phyloP scores from a whole-genome alignment of 352 stramenopile genomes.

The Pythium diclinum region DNA sequence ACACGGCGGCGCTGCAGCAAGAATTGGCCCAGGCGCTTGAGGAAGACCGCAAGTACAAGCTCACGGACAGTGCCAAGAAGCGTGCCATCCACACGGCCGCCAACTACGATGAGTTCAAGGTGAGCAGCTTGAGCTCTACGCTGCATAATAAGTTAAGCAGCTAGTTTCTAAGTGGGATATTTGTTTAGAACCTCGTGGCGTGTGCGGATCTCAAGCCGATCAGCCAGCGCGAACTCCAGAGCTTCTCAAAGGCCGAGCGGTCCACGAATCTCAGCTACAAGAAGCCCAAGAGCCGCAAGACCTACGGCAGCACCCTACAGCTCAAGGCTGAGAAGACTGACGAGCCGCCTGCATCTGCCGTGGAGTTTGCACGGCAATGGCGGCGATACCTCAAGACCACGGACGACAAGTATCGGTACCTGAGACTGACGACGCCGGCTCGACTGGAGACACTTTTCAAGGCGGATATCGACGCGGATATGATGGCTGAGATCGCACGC shows the following conservation, averaged over 20 bases:
- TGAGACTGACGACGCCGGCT: slow-evolving; percentile 48
- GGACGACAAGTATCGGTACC: slow-evolving; percentile 65
- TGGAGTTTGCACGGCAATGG: slow-evolving; percentile 75
- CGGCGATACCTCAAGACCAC: slow-evolving; percentile 52
- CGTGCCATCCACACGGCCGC: slow-evolving; percentile 79
- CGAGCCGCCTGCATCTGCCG: slow-evolving; percentile 36
- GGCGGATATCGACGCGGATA: slow-evolving; percentile 65
- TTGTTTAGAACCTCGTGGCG: slow-evolving; percentile 69
- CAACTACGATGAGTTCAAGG: slow-evolving; percentile 87
- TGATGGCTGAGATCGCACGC: slow-evolving; percentile 64
- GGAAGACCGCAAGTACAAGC: slow-evolving; percentile 80
- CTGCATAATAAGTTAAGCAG: no score
- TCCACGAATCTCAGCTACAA: slow-evolving; percentile 71
- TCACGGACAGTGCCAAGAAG: slow-evolving; percentile 87
- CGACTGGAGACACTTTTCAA: slow-evolving; percentile 56
- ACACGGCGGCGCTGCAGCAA: slow-evolving; percentile 69
- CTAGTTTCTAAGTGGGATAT: neutral
- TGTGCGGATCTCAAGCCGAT: slow-evolving; percentile 84
- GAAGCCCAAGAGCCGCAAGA: slow-evolving; percentile 31
- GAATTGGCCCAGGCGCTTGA: slow-evolving; percentile 72
- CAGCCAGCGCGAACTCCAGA: slow-evolving; percentile 62
- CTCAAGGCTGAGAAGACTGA: slow-evolving; percentile 29
- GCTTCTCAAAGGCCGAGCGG: slow-evolving; percentile 47
- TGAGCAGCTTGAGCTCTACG: slow-evolving; percentile 13
- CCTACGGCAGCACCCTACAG: slow-evolving; percentile 24